Evolutionary conservation across 139 green algal genomes (phyloP).

Genomic region (Chlorella sp.): DNA sequence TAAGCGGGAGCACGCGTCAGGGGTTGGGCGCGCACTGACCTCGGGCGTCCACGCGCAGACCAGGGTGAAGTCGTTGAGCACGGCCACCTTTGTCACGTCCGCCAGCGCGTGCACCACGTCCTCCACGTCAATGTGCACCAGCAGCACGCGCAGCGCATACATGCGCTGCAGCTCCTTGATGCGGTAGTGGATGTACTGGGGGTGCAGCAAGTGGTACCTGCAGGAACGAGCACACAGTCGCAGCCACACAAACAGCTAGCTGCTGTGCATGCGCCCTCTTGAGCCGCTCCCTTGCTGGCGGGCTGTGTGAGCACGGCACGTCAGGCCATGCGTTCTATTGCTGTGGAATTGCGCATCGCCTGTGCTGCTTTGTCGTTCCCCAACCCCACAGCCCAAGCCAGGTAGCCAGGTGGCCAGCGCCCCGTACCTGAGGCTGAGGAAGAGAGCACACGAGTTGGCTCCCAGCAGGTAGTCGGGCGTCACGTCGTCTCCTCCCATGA

Average conservation of each 20-base stretch:
- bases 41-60: slow-evolving; percentile 79
- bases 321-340: too few species aligned
- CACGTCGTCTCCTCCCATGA: slow-evolving; percentile 66
- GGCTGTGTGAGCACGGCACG: too few species aligned
- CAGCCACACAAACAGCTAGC: too few species aligned
- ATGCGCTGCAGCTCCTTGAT: slow-evolving; percentile 73
- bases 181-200: slow-evolving; percentile 81
- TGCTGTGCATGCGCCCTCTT: too few species aligned
- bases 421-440: slow-evolving; percentile 68
- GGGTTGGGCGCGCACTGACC: slow-evolving; percentile 22
- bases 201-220: slow-evolving; percentile 91
- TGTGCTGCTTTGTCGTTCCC: too few species aligned
- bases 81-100: slow-evolving; percentile 53
- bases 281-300: too few species aligned
- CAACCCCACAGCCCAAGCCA: too few species aligned
- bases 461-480: slow-evolving; percentile 80
- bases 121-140: slow-evolving; percentile 84
- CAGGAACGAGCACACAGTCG: too few species aligned
- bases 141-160: slow-evolving; percentile 72
- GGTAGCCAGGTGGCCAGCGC: too few species aligned
- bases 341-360: too few species aligned
- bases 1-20: neutral
- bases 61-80: slow-evolving; percentile 78
- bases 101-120: slow-evolving; percentile 70
- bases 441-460: slow-evolving; percentile 53